These are phyloP conservation scores for Spathaspora girioi DNA, from an alignment of 805 yeast genomes.

Conservation along the genomic window DNA sequence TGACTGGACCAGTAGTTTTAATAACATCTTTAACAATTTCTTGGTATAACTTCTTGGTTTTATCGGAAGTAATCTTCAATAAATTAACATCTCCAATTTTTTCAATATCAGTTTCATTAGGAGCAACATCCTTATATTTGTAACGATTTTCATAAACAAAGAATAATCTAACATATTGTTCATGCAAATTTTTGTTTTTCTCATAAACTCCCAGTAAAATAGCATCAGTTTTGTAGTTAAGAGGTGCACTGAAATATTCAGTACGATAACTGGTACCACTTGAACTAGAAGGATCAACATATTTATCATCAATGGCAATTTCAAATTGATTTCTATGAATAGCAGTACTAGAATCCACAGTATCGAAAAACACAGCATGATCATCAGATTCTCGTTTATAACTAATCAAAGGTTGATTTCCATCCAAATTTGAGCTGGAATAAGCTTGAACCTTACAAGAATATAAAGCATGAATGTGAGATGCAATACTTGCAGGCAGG, in stretches of 20 bases:
- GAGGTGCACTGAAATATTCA: constrained; percentile 73
- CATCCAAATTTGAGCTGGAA: constrained; percentile 16
- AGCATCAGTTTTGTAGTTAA: constrained; percentile 45
- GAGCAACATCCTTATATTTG: constrained; percentile 13
- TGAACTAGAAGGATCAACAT: constrained; percentile 54
- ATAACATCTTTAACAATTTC: constrained; percentile 67
- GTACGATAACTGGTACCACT: constrained; percentile 54
- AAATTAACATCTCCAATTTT: constrained; percentile 77
- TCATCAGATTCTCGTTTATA: constrained; percentile 77
- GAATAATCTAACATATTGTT: constrained; percentile 61
- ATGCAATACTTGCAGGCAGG: constrained; percentile 71
- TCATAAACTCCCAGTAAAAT: constrained; percentile 36
- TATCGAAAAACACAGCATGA: constrained; percentile 89
- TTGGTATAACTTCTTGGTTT: constrained; percentile 76
- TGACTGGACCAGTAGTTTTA: constrained; percentile 84
- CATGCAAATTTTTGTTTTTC: constrained; percentile 31
- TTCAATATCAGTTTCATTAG: constrained; percentile 50
- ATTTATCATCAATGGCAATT: constrained; percentile 74
- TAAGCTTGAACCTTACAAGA: constrained; percentile 90
- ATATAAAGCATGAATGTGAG: constrained; percentile 83
- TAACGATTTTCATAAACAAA: constrained; percentile 73
- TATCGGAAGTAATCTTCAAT: constrained; percentile 68
- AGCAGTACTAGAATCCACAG: constrained; percentile 33
- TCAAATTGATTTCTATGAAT: constrained; percentile 53
- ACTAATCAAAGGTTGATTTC: constrained; percentile 56